Evolutionary conservation across 1,284 basidiomycete genomes (phyloP), one percentile per base, ranked within the genome.

Genomic region (Leccinum colubrinum): DNA sequence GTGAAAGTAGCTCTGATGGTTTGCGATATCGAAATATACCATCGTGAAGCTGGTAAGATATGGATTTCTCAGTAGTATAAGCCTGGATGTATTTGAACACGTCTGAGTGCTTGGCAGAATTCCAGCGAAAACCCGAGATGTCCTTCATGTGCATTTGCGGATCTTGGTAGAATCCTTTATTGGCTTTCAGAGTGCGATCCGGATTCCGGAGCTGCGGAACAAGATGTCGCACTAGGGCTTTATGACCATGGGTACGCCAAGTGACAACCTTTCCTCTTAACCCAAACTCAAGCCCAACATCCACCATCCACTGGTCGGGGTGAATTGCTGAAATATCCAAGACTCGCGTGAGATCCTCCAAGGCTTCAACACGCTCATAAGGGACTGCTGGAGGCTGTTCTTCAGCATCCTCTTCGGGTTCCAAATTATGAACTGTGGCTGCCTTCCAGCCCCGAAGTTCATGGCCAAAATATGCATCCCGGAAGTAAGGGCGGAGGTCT

Each of bases 41-140:
- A 0, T 43, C 1, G 11, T 67, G 62, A 1, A 61, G 62, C 25
- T 69, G 67, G 17, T 68, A 68, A 1, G 61, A 65, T 0, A 68
- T 15, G 0, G 56, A 2, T n/a, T 68, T 68, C 8, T 68, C 56
- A 0, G 61, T 68, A 1, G 62, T 68, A 2, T 69, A 68, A 0
- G 61, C 65, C 2, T 67, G 65, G 3, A 68, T 15, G 6, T 67
- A 68, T 2, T 22, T 2, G 6, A 63, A 52, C 7, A 4, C 2
- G 1, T 61, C 8, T 0, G 41, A 58, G 6, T 43, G 22, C 4
- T 3, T 4, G 1, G 27, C 27, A 0, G 43, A 35, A 5, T 37
- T n/a, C 57, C 62, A 66, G 1, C 51, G 9, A 6, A 66, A 67
- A 0, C 59, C 56, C 0, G 59, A 11, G 1, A 67, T 4, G 7